Evolutionary conservation across 495 filamentous ascomycete species (phyloP), one percentile per base, ranked within the genome.

Genomic region (Penicillium cinerascens): DNA sequence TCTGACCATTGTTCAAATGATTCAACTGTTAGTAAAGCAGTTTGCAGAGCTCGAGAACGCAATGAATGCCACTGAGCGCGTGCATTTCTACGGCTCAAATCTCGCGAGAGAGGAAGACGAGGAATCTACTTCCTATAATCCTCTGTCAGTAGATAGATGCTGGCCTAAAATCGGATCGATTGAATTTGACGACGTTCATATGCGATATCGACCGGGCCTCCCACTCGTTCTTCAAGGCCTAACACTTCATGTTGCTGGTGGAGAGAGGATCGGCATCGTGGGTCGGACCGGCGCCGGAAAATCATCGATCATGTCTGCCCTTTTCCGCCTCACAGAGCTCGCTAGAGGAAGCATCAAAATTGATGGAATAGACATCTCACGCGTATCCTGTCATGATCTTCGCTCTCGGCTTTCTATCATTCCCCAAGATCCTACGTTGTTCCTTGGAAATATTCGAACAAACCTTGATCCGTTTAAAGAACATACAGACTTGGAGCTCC

Each of bases 251-350:
- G 87, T 92, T 48, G 68, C 79, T 22, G 80, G 88, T 1, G 76
- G 78, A 3, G 84, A 92, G 68, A 89, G 90, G 68, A 82, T 96
- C 25, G 91, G 89, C 27, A 88, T 96, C 42, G 89, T 95, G 36
- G 91, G 91, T 23, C 78, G 91, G 38, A 96, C 91, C 6, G 91
- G 91, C 26, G 89, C 90, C 21, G 91, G 91, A 27, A 96, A 96
- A 73, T 91, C 87, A 57, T 93, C 89, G 7, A 77, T 96, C 8
- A 85, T 88, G 5, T 66, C 93, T 35, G 88, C 90, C 15, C 78
- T 96, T 17, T 92, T 96, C 75, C 80, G 91, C 42, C 83, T 88
- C 15, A 67, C 95, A 13, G 88, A 93, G 65, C 84, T 88, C 2
- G 85, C 88, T 88, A 9, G 78, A 29, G 91, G 91, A 47, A 85